phyloP scores from a whole-genome alignment of 2,329 filamentous ascomycete species.

The Aspergillus vadensis region DNA sequence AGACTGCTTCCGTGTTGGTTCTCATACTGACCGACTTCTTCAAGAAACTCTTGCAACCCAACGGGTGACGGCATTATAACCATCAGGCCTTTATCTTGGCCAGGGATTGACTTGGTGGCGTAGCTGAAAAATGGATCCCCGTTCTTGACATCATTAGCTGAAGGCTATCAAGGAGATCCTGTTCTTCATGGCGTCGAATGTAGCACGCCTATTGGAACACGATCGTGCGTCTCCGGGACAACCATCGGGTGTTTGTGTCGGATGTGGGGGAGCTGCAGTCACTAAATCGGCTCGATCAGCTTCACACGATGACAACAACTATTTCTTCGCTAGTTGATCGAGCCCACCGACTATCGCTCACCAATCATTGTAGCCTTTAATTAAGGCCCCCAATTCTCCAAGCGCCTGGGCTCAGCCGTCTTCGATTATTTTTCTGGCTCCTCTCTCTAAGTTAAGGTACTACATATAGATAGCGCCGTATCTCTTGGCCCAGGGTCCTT shows the following conservation, averaged over 20 bases:
- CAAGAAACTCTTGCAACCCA: not conserved
- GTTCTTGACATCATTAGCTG: conserved; percentile 6
- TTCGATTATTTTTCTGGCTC: conserved; percentile 3
- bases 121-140: conserved; percentile 6
- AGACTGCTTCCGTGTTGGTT: no score
- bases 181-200: not conserved
- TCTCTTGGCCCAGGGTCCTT: conserved; percentile 9
- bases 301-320: conserved; percentile 12
- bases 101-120: not conserved
- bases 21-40: no score
- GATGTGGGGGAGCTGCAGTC: conserved; percentile 21
- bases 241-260: conserved; percentile 27
- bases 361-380: conserved; percentile 5
- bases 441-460: conserved; percentile 5
- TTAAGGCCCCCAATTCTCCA: conserved; percentile 9
- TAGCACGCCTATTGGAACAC: conserved; percentile 8
- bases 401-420: conserved; percentile 8
- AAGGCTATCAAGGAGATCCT: conserved; percentile 2
- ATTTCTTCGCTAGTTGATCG: conserved; percentile 5
- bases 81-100: not conserved
- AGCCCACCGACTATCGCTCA: conserved; percentile 1
- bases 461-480: conserved; percentile 3
- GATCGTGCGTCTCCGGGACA: conserved; percentile 17
- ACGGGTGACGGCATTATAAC: not conserved
- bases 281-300: conserved; percentile 20